phyloP scores from a whole-genome alignment of 495 filamentous ascomycete genomes.

The Aspergillus sclerotiicarbonarius region DNA sequence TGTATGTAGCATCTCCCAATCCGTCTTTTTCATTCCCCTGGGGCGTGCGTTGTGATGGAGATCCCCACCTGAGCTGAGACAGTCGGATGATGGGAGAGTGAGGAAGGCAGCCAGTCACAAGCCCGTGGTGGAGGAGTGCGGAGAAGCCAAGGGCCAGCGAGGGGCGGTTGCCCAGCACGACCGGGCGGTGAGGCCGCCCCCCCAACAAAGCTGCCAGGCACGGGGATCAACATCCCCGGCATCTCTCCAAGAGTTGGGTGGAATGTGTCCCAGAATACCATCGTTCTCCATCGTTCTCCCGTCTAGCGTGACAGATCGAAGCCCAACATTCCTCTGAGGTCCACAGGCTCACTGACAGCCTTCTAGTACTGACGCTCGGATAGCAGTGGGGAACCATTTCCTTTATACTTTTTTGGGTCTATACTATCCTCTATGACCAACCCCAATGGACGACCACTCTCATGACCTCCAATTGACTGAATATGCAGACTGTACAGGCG shows the following conservation, averaged over 20 bases:
- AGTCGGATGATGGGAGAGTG: no score
- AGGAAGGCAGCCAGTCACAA: no score
- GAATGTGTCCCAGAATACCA: not conserved
- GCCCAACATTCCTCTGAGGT: not conserved
- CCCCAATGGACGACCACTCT: slow-evolving; percentile 3
- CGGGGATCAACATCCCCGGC: slow-evolving; percentile 3
- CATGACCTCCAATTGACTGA: slow-evolving; percentile 12
- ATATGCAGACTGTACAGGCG: slow-evolving; percentile 1
- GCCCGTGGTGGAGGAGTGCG: no score
- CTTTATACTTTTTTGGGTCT: not conserved
- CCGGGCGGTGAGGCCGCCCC: slow-evolving; percentile 21
- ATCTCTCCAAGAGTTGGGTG: not conserved
- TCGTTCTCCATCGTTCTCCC: not conserved
- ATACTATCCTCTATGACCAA: not conserved
- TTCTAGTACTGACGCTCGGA: not conserved
- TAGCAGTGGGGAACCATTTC: not conserved
- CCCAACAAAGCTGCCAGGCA: slow-evolving; percentile 10
- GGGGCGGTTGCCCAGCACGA: slow-evolving; percentile 31
- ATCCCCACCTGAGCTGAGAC: no score
- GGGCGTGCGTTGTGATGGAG: no score
- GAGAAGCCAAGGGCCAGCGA: no score
- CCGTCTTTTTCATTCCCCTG: no score
- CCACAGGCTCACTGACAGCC: not conserved
- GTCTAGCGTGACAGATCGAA: not conserved
- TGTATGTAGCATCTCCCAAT: not conserved